phyloP scores from a whole-genome alignment of 73 alveolate species.

The Stentor roeselii region DNA sequence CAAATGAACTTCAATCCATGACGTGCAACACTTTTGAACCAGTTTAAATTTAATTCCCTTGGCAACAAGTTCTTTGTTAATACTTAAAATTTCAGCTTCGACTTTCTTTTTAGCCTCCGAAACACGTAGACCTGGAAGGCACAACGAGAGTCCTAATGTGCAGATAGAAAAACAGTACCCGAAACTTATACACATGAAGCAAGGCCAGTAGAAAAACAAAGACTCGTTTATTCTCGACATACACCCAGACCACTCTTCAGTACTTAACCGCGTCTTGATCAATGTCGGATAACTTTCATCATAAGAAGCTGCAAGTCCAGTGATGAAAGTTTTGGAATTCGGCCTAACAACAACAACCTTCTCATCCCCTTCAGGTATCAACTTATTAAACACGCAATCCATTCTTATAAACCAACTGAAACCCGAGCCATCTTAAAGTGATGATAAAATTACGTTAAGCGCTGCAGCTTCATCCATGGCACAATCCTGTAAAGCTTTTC shows the following conservation, averaged over 20 bases:
- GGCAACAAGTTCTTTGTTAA: not conserved
- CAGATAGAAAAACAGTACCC: not conserved
- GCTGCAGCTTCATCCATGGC: too few relatives aligned
- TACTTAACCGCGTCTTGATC: not conserved
- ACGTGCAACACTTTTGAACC: not conserved
- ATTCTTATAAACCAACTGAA: too few relatives aligned
- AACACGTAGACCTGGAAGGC: not conserved
- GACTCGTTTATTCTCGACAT: not conserved
- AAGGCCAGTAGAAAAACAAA: constrained; percentile 21
- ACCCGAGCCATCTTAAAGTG: too few relatives aligned
- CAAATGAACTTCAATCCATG: not conserved
- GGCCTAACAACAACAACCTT: constrained; percentile 7
- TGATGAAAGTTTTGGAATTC: constrained; percentile 22
- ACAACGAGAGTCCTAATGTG: constrained; percentile 7
- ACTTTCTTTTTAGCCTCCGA: not conserved
- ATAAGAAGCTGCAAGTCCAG: constrained; percentile 29
- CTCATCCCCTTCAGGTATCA: not conserved
- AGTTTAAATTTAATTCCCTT: not conserved
- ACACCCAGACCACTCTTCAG: not conserved
- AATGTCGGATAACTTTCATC: constrained; percentile 7
- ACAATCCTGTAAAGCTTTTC: too few relatives aligned
- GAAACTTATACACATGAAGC: not conserved
- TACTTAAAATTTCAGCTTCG: not conserved
- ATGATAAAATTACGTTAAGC: too few relatives aligned
- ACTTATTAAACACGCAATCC: constrained; percentile 24